These are phyloP conservation scores for Aegilops bicornis DNA, from an alignment of 176 grass and related monocot species.

Conservation along the genomic window DNA sequence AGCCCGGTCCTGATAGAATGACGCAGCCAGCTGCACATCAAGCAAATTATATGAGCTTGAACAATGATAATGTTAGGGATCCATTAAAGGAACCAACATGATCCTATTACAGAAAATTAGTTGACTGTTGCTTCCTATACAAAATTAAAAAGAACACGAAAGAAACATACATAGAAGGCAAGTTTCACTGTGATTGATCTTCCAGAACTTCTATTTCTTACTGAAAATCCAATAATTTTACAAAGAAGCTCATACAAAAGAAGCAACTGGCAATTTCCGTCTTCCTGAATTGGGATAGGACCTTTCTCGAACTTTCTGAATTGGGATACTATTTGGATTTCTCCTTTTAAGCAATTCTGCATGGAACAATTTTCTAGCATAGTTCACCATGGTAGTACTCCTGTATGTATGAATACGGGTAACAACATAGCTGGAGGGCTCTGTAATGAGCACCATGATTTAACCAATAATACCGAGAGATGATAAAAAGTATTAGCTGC, in stretches of 20 bases:
- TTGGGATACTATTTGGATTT: no score
- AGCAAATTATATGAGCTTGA: conserved; percentile 15
- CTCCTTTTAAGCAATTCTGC: no score
- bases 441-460: no score
- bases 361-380: not conserved
- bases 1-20: conserved; percentile 83
- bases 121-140: not conserved
- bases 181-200: not conserved
- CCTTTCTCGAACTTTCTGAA: no score
- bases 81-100: not conserved
- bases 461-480: no score
- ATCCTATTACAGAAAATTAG: not conserved
- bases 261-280: not conserved
- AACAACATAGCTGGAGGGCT: no score
- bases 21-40: conserved; percentile 62
- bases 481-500: no score
- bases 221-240: not conserved
- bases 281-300: no score
- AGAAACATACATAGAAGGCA: not conserved
- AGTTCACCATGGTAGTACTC: not conserved
- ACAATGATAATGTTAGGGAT: not conserved
- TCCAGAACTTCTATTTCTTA: not conserved
- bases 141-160: not conserved
- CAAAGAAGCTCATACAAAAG: not conserved
- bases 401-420: no score